These are phyloP conservation scores for Bromus sterilis DNA, from an alignment of 176 grass and related monocot species.

Conservation along the genomic window DNA sequence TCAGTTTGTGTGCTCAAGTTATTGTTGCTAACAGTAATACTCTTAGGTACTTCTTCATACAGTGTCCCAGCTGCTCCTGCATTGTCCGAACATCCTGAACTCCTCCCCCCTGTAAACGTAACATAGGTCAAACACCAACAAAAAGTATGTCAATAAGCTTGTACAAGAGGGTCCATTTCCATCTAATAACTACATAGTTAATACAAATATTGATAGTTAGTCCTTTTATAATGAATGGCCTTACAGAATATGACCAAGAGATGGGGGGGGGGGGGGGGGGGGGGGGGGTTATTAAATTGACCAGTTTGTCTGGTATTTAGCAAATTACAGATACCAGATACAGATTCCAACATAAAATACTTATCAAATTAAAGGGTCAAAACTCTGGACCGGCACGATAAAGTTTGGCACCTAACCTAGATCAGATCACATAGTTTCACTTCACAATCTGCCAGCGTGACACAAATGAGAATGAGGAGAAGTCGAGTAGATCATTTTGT, in stretches of 20 bases:
- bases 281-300: not conserved
- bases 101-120: slow-evolving; percentile 54
- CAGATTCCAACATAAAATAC: not conserved
- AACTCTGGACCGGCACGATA: not conserved
- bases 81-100: slow-evolving; percentile 75
- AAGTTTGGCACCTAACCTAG: slow-evolving; percentile 7
- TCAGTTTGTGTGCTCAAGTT: slow-evolving; percentile 93
- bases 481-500: not conserved
- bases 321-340: not conserved
- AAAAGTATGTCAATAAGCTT: slow-evolving; percentile 6
- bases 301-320: not conserved
- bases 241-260: not conserved
- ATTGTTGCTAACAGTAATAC: slow-evolving; percentile 86
- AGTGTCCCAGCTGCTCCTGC: slow-evolving; percentile 93
- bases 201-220: not conserved
- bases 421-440: not conserved
- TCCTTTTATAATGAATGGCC: slow-evolving; percentile 2
- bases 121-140: slow-evolving; percentile 12
- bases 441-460: not conserved
- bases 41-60: slow-evolving; percentile 95
- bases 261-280: not conserved
- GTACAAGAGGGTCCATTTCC: not conserved
- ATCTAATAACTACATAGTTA: not conserved
- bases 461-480: slow-evolving; percentile 6
- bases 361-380: not conserved